Conservation (phyloP, 176 grass and related monocot genomes). For the Aegilops sharonensis region DNA sequence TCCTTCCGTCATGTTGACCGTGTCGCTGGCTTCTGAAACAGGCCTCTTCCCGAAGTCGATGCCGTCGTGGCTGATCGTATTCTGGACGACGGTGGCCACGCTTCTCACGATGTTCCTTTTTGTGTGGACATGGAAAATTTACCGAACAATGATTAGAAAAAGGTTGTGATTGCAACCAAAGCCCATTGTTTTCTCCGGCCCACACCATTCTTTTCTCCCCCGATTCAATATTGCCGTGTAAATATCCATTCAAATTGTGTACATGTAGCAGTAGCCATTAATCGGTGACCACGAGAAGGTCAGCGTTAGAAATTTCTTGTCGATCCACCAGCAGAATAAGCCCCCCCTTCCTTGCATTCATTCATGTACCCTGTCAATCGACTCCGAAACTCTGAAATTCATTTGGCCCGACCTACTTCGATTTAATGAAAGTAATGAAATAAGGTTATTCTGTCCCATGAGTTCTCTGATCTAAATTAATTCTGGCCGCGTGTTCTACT, state of each 20-base stretch:
- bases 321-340: slow-evolving; percentile 11
- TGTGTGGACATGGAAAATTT: slow-evolving; percentile 77
- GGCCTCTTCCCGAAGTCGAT: slow-evolving; percentile 89
- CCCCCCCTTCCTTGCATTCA: neutral
- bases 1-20: neutral
- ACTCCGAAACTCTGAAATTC: neutral
- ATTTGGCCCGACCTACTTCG: neutral
- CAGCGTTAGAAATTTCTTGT: slow-evolving; percentile 18
- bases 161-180: slow-evolving; percentile 42
- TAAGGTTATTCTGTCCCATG: neutral
- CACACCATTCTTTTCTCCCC: slow-evolving; percentile 44
- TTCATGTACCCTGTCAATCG: neutral
- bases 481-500: neutral
- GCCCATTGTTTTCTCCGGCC: neutral
- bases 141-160: slow-evolving; percentile 71
- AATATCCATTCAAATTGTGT: slow-evolving; percentile 65
- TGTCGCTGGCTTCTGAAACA: slow-evolving; percentile 24
- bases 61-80: slow-evolving; percentile 72
- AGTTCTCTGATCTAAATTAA: neutral
- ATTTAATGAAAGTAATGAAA: neutral
- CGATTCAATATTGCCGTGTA: slow-evolving; percentile 63
- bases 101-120: slow-evolving; percentile 63
- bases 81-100: slow-evolving; percentile 53
- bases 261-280: slow-evolving; percentile 51
- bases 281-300: slow-evolving; percentile 26